Conservation (phyloP, 164 flowering plant genomes). For the grape (Vitis vinifera) region DNA sequence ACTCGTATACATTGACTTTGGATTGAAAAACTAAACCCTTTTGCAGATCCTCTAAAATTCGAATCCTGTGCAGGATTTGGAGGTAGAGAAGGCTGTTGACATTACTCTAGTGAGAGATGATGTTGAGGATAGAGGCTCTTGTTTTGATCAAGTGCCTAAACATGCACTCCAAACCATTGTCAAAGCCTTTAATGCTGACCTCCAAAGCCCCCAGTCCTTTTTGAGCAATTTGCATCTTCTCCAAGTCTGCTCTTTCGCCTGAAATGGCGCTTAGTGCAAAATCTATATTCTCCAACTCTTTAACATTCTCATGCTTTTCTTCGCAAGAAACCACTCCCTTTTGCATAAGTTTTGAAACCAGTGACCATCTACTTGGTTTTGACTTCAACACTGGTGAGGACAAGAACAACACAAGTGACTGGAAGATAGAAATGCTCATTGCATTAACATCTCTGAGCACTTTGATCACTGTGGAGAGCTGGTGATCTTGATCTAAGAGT, state of each 20-base stretch:
- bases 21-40: constrained; percentile 1
- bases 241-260: background rate
- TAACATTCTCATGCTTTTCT: constrained; percentile 6
- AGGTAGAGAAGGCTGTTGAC: background rate
- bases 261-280: constrained; percentile 2
- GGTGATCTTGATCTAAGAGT: too few species aligned
- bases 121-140: constrained; percentile 43
- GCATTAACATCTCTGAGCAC: constrained; percentile 35
- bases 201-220: constrained; percentile 32
- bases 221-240: constrained; percentile 16
- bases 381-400: constrained; percentile 17
- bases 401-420: constrained; percentile 31
- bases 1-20: too few species aligned
- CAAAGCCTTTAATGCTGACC: constrained; percentile 23
- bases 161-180: constrained; percentile 34
- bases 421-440: constrained; percentile 31
- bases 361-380: constrained; percentile 31
- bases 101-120: constrained; percentile 26
- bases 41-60: constrained; percentile 16
- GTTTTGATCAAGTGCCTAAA: constrained; percentile 38
- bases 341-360: constrained; percentile 27
- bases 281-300: constrained; percentile 24
- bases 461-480: constrained; percentile 11
- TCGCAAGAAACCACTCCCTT: constrained; percentile 17
- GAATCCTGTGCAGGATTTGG: constrained; percentile 12